Conservation (phyloP, 2,329 filamentous ascomycete genomes). For the Neonectria neomacrospora region DNA sequence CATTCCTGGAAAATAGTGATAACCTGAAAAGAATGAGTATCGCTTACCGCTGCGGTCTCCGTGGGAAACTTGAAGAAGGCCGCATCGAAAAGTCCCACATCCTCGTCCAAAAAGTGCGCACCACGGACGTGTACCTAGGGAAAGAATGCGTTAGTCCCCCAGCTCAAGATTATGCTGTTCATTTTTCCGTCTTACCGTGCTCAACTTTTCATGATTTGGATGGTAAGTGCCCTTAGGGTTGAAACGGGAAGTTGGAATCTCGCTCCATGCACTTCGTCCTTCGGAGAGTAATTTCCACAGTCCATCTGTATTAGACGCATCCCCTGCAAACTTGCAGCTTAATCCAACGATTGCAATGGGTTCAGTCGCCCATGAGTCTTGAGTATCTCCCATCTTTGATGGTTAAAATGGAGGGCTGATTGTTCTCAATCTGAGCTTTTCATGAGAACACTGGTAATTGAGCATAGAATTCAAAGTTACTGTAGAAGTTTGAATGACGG, state of each 20-base stretch:
- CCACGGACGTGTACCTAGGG: not conserved
- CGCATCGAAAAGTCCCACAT: slow-evolving; percentile 14
- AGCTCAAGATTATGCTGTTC: not conserved
- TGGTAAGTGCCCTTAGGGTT: slow-evolving; percentile 3
- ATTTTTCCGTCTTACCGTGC: slow-evolving; percentile 8
- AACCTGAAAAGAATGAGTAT: not conserved
- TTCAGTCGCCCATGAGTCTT: slow-evolving; percentile 3
- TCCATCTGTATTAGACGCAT: not conserved
- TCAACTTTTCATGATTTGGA: slow-evolving; percentile 7
- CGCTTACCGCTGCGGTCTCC: slow-evolving; percentile 4
- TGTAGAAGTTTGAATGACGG: no score
- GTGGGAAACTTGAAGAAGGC: slow-evolving; percentile 17
- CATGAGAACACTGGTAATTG: no score
- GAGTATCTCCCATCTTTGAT: not conserved
- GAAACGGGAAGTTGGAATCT: slow-evolving; percentile 13
- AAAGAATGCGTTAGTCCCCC: not conserved
- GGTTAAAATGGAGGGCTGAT: no score
- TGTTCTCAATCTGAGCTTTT: no score
- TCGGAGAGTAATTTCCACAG: slow-evolving; percentile 18
- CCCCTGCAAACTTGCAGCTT: slow-evolving; percentile 20
- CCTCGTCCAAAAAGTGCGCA: slow-evolving; percentile 12
- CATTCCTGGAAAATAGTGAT: no score
- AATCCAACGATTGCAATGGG: slow-evolving; percentile 27
- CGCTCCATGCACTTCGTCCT: not conserved
- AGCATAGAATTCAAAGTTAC: no score